A percentile compares a stretch with the other conserved stretches of the same genome.
Conservation (phyloP, 129 eudicot species). For the Artemisia tridentata region DNA sequence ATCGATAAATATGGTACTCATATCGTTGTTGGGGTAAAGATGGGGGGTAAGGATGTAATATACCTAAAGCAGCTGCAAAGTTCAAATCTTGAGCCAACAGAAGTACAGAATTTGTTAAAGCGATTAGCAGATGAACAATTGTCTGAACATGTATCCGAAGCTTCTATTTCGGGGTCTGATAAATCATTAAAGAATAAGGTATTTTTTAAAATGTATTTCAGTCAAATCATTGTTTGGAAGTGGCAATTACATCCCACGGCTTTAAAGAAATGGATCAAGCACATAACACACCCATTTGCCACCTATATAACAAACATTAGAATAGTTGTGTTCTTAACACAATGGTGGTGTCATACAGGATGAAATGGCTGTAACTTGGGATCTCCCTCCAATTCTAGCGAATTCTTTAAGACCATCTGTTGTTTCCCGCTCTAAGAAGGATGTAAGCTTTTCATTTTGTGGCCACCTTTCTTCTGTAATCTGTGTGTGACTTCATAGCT, state of each 20-base stretch:
- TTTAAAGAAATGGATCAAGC: no score
- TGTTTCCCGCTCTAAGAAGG: slow-evolving; percentile 65
- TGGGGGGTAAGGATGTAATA: slow-evolving; percentile 98
- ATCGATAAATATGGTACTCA: slow-evolving; percentile 95
- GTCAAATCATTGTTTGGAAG: neutral
- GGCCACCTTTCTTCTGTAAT: neutral
- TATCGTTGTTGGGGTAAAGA: slow-evolving; percentile 89
- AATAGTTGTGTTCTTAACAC: slow-evolving; percentile 23
- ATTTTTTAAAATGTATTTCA: slow-evolving; percentile 5
- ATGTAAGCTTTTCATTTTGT: slow-evolving; percentile 47
- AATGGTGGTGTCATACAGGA: slow-evolving; percentile 40
- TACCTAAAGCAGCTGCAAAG: slow-evolving; percentile 82
- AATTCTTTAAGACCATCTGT: slow-evolving; percentile 65
- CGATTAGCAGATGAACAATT: slow-evolving; percentile 70
- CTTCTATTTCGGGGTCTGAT: slow-evolving; percentile 35
- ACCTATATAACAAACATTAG: neutral
- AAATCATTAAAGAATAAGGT: slow-evolving; percentile 59
- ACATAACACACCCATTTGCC: no score
- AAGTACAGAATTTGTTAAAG: slow-evolving; percentile 77
- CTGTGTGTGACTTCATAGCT: neutral
- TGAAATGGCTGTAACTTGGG: slow-evolving; percentile 56
- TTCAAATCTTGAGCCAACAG: slow-evolving; percentile 68
- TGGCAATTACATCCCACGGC: no score
- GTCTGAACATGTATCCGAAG: slow-evolving; percentile 52
- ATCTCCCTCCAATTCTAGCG: slow-evolving; percentile 50